A percentile compares a stretch with the other conserved stretches of the same genome.
These are phyloP conservation scores for Syncephalastrum monosporum DNA, from an alignment of 371 early-diverging fungal species.

Conservation along the genomic window DNA sequence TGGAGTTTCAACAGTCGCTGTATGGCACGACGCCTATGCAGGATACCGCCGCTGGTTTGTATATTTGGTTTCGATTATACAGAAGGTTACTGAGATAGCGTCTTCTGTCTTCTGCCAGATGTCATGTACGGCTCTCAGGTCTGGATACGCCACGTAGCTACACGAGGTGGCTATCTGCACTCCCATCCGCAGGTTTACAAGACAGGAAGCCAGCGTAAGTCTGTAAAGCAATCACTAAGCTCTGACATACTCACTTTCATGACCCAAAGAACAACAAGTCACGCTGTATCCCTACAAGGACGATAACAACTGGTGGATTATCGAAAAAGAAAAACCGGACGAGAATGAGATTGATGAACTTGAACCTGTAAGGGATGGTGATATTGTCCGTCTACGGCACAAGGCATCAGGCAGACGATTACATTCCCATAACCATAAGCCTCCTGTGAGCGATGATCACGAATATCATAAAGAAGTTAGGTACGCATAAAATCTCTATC, in stretches of 20 bases:
- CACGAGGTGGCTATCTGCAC: constrained; percentile 83
- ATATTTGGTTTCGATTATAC: neutral
- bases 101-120: constrained; percentile 36
- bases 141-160: constrained; percentile 76
- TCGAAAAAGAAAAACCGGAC: constrained; percentile 56
- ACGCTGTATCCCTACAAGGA: constrained; percentile 93
- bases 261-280: constrained; percentile 83
- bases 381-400: constrained; percentile 80
- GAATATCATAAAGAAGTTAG: constrained; percentile 91
- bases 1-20: constrained; percentile 90
- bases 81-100: neutral
- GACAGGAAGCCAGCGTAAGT: constrained; percentile 75
- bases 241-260: neutral
- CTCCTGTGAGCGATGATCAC: constrained; percentile 80
- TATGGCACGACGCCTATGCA: constrained; percentile 70
- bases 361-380: constrained; percentile 61
- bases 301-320: constrained; percentile 85
- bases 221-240: neutral
- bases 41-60: constrained; percentile 40
- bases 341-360: constrained; percentile 49
- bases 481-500: constrained; percentile 14
- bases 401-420: constrained; percentile 67
- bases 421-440: constrained; percentile 50
- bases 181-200: constrained; percentile 89
- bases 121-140: constrained; percentile 83